Conservation (phyloP, 2,329 filamentous ascomycete genomes). For the Coniochaeta ligniaria region DNA sequence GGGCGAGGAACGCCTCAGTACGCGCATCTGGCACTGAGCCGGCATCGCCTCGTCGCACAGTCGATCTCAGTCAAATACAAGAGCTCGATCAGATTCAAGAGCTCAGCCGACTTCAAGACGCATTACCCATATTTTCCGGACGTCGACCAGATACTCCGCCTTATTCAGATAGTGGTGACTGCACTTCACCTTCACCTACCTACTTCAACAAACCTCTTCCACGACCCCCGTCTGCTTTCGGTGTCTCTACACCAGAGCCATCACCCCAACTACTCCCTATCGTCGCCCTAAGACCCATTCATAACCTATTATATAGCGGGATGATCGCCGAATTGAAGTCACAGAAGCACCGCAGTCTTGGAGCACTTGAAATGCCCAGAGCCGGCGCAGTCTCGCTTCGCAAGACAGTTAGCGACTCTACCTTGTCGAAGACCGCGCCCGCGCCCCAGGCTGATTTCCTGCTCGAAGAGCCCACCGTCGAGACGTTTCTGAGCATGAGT, state of each 20-base stretch:
- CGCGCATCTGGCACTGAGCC: neutral
- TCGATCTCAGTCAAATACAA: neutral
- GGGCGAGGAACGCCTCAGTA: neutral
- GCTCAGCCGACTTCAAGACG: conserved; percentile 7
- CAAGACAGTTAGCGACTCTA: conserved; percentile 10
- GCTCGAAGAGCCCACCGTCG: conserved; percentile 43
- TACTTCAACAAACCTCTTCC: neutral
- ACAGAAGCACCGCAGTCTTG: neutral
- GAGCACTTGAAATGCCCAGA: neutral
- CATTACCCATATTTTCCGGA: conserved; percentile 9
- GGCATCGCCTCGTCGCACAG: neutral
- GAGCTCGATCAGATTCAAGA: conserved; percentile 5
- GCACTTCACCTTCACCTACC: conserved; percentile 3
- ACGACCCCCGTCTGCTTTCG: neutral
- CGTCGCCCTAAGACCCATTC: neutral
- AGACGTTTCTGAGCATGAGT: conserved; percentile 45
- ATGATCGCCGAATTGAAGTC: neutral
- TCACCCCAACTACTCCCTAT: conserved; percentile 12
- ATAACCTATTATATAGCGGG: neutral
- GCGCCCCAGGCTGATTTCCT: conserved; percentile 24
- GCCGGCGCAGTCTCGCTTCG: conserved; percentile 3
- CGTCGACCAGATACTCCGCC: conserved; percentile 10
- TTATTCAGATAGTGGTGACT: conserved; percentile 10
- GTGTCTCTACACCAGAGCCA: conserved; percentile 5
- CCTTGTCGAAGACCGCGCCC: conserved; percentile 16